Conservation (phyloP, 257 asterid genomes). For the Primulina huaijiensis region DNA sequence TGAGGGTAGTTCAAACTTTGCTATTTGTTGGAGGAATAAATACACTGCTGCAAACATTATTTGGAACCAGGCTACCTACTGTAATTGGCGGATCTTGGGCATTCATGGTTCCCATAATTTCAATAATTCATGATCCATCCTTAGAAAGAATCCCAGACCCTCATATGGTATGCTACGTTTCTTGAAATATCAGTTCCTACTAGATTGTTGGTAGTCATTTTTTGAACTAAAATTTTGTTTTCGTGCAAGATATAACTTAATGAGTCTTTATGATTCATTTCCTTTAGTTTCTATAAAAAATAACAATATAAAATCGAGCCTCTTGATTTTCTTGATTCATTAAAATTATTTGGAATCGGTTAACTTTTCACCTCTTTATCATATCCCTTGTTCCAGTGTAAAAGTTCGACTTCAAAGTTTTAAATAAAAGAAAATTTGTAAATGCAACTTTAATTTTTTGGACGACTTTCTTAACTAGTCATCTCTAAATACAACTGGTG, state of each 20-base stretch:
- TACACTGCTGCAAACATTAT: constrained; percentile 80
- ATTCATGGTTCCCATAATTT: constrained; percentile 80
- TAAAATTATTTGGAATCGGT: background rate
- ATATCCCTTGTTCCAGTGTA: background rate
- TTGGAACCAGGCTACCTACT: constrained; percentile 90
- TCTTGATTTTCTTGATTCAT: background rate
- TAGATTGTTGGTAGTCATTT: constrained; percentile 1
- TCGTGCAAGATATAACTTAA: too few species aligned
- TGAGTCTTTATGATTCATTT: background rate
- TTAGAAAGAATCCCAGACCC: constrained; percentile 68
- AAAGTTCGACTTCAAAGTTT: background rate
- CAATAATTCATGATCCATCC: constrained; percentile 83
- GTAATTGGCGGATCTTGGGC: constrained; percentile 99
- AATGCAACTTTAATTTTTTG: background rate
- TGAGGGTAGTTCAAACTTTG: constrained; percentile 88
- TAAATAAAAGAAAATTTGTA: background rate
- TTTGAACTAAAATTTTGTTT: background rate
- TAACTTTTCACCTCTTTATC: background rate
- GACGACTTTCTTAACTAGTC: background rate
- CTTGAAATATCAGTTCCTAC: background rate
- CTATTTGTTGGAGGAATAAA: constrained; percentile 87
- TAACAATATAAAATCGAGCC: background rate
- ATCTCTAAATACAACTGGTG: constrained; percentile 1
- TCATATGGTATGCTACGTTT: constrained; percentile 46
- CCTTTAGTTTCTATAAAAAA: background rate